A percentile compares a stretch with the other conserved stretches of the same genome.
phyloP scores from a whole-genome alignment of 1,284 basidiomycete genomes.

The Leccinum laetum region DNA sequence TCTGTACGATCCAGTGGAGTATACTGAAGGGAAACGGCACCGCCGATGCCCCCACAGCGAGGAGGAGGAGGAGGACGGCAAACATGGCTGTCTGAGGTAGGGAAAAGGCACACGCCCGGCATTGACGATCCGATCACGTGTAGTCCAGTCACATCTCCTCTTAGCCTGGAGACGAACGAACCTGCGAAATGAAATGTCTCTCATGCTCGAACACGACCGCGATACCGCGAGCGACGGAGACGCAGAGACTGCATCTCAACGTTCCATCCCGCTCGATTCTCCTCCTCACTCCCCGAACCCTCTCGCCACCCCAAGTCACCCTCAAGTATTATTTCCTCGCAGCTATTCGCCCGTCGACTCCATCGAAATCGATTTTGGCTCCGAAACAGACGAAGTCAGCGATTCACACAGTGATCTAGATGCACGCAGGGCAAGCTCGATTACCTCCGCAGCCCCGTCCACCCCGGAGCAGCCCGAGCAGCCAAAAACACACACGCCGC shows the following conservation, averaged over 20 bases:
- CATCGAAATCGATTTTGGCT: slow-evolving; percentile 52
- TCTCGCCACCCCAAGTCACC: slow-evolving; percentile 29
- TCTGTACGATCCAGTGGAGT: slow-evolving; percentile 16
- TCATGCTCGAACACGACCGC: slow-evolving; percentile 2
- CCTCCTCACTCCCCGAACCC: slow-evolving; percentile 48
- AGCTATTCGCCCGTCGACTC: slow-evolving; percentile 50
- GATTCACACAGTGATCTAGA: slow-evolving; percentile 37
- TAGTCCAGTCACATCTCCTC: no score
- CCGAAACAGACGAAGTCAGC: slow-evolving; percentile 52
- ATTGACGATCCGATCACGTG: slow-evolving; percentile 20
- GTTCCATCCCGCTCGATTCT: slow-evolving; percentile 73
- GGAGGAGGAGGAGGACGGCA: slow-evolving; percentile 6
- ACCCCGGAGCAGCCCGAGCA: slow-evolving; percentile 19
- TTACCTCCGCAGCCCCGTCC: slow-evolving; percentile 52
- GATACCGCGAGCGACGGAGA: slow-evolving; percentile 43
- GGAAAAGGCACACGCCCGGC: neutral
- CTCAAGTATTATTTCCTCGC: slow-evolving; percentile 40
- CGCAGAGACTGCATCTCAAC: slow-evolving; percentile 78
- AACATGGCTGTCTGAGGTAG: neutral
- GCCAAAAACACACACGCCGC: slow-evolving; percentile 29
- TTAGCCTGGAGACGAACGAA: neutral
- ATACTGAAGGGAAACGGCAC: slow-evolving; percentile 20
- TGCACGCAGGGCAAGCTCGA: slow-evolving; percentile 41
- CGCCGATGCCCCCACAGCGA: slow-evolving; percentile 15
- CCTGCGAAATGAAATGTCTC: slow-evolving; percentile 1